Evolutionary conservation across 176 grass and related monocot genomes (phyloP).

Genomic region (Dactylis glomerata): DNA sequence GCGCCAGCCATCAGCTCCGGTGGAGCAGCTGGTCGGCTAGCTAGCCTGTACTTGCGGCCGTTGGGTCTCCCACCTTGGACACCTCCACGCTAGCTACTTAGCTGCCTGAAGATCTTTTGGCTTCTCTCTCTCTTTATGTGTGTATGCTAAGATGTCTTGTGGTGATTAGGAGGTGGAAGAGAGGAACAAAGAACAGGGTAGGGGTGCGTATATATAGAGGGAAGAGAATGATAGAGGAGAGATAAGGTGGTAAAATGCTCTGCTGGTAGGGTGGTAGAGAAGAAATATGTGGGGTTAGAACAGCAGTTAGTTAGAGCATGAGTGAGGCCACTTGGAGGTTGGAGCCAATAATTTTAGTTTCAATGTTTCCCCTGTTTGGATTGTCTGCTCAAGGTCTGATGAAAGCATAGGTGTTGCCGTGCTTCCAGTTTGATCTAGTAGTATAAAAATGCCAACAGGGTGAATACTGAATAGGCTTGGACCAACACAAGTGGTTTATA

Average conservation of each 20-base stretch:
- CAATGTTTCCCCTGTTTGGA: slow-evolving; percentile 46
- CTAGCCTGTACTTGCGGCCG: slow-evolving; percentile 29
- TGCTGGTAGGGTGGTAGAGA: slow-evolving; percentile 31
- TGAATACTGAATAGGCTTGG: not conserved
- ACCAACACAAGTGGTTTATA: not conserved
- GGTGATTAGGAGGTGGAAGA: slow-evolving; percentile 27
- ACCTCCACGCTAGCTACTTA: not conserved
- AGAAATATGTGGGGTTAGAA: slow-evolving; percentile 26
- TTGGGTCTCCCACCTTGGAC: not conserved
- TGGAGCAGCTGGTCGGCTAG: slow-evolving; percentile 21
- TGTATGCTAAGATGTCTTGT: not conserved
- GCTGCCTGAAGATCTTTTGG: not conserved
- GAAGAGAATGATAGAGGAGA: not conserved
- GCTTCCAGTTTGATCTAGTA: not conserved
- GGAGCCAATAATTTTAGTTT: slow-evolving; percentile 46
- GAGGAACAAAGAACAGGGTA: slow-evolving; percentile 33
- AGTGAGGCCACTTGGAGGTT: slow-evolving; percentile 43
- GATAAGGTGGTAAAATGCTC: slow-evolving; percentile 28
- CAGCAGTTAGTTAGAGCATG: slow-evolving; percentile 38
- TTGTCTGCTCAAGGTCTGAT: slow-evolving; percentile 23
- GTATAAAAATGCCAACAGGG: not conserved
- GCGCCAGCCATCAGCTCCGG: slow-evolving; percentile 55
- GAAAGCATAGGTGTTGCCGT: slow-evolving; percentile 14
- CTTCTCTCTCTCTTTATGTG: slow-evolving; percentile 4
- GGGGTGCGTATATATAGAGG: slow-evolving; percentile 36